These are phyloP conservation scores for Acacia pycnantha DNA, from an alignment of 331 rosid species.

Conservation along the genomic window DNA sequence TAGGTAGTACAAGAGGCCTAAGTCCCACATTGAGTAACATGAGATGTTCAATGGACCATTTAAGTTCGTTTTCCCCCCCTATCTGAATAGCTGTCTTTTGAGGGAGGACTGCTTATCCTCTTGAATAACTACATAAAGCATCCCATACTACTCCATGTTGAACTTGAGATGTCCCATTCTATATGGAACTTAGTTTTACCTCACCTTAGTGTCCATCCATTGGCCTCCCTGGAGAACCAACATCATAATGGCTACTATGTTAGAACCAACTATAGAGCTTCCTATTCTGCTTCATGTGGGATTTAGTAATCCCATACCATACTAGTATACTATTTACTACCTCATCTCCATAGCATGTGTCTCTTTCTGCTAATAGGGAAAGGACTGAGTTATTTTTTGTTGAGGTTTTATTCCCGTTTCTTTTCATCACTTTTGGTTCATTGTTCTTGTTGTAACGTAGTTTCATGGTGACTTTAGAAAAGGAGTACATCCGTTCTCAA, in stretches of 20 bases:
- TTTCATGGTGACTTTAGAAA: background rate
- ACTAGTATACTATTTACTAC: background rate
- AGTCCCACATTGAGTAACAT: background rate
- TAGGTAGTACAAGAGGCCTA: background rate
- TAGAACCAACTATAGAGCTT: background rate
- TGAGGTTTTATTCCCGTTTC: conserved; percentile 10
- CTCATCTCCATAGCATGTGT: background rate
- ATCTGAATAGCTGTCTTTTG: background rate
- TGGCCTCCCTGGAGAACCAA: background rate
- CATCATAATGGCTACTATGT: background rate
- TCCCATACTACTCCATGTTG: background rate
- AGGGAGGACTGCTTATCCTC: background rate
- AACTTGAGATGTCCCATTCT: background rate
- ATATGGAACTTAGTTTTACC: background rate
- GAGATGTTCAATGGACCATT: background rate
- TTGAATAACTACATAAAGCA: background rate
- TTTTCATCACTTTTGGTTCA: conserved; percentile 9
- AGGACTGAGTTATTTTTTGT: background rate
- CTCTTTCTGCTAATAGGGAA: conserved; percentile 2
- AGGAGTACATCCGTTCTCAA: conserved; percentile 14
- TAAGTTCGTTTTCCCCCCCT: background rate
- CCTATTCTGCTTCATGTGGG: background rate
- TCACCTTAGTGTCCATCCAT: background rate
- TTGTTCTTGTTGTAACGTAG: background rate
- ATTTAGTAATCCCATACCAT: background rate